Evolutionary conservation across 371 early-diverging fungal species (phyloP).

Genomic region (Cokeromyces recurvatus): DNA sequence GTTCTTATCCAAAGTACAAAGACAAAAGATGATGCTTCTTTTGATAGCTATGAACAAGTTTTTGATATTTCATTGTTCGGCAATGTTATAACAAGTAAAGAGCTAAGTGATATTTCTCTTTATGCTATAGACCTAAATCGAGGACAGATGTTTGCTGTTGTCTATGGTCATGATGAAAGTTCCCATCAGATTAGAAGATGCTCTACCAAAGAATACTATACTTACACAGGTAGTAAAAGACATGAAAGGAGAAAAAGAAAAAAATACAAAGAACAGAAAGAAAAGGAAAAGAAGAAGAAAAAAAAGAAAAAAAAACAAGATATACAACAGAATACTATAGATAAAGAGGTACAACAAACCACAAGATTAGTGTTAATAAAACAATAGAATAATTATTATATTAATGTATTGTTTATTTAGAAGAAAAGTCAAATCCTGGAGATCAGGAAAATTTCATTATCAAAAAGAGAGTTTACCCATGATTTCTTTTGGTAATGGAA

Average conservation of each 20-base stretch:
- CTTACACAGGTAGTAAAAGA: background rate
- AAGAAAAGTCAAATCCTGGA: background rate
- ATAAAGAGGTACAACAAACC: background rate
- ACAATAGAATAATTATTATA: background rate
- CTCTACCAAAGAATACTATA: background rate
- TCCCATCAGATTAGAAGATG: background rate
- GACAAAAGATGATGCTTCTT: too few species aligned
- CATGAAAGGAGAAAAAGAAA: background rate
- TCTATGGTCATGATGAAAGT: background rate
- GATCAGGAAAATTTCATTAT: background rate
- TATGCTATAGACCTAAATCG: background rate
- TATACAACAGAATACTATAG: too few species aligned
- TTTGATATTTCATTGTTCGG: too few species aligned
- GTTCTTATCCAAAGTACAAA: background rate
- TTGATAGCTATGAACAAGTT: too few species aligned
- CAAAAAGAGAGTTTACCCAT: background rate
- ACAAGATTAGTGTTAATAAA: background rate
- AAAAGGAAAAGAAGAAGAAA: background rate
- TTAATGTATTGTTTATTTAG: background rate
- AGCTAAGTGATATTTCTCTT: background rate
- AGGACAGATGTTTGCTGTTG: background rate
- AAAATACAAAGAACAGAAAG: background rate
- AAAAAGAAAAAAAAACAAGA: background rate
- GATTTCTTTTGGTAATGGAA: background rate
- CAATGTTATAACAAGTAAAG: background rate